A percentile compares a stretch with the other conserved stretches of the same genome.
Evolutionary conservation across 2,329 filamentous ascomycete species (phyloP).

Genomic region (Sphaerostilbella broomeana): DNA sequence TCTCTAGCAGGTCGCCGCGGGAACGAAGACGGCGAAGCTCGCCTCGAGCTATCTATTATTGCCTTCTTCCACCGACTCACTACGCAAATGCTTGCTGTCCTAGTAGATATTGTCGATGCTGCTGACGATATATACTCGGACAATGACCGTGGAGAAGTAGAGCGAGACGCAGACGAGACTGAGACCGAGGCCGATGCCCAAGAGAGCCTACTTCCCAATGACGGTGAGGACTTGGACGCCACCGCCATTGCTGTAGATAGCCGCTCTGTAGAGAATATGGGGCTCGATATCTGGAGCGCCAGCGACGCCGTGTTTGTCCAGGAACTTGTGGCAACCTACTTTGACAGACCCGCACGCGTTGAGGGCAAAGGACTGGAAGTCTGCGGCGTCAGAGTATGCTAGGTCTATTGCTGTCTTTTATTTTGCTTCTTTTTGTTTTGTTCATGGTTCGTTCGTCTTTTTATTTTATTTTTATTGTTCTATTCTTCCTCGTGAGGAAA

Average conservation of each 20-base stretch:
- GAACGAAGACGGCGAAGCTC: slow-evolving; percentile 37
- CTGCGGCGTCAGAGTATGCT: slow-evolving; percentile 68
- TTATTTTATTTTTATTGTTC: not conserved
- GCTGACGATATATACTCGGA: slow-evolving; percentile 36
- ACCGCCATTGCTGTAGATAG: slow-evolving; percentile 50
- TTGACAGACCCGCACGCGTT: slow-evolving; percentile 55
- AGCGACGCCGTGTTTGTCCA: slow-evolving; percentile 62
- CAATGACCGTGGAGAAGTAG: slow-evolving; percentile 27
- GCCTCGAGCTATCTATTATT: slow-evolving; percentile 63
- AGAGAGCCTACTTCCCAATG: slow-evolving; percentile 22
- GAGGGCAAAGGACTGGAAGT: slow-evolving; percentile 65
- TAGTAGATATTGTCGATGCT: slow-evolving; percentile 54
- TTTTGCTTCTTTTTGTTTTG: not conserved
- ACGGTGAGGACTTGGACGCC: slow-evolving; percentile 28
- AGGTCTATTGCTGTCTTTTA: not conserved
- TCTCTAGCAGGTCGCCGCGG: slow-evolving; percentile 36
- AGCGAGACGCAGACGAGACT: slow-evolving; percentile 29
- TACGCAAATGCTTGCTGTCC: slow-evolving; percentile 53
- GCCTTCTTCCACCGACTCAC: slow-evolving; percentile 78
- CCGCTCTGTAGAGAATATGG: slow-evolving; percentile 63
- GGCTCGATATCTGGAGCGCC: slow-evolving; percentile 70
- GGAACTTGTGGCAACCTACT: slow-evolving; percentile 58
- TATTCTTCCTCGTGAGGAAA: not conserved
- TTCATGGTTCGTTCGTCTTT: not conserved
- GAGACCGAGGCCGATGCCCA: slow-evolving; percentile 21